These are phyloP conservation scores for Botrytis byssoidea DNA, from an alignment of 2,329 filamentous ascomycete genomes.

Conservation along the genomic window DNA sequence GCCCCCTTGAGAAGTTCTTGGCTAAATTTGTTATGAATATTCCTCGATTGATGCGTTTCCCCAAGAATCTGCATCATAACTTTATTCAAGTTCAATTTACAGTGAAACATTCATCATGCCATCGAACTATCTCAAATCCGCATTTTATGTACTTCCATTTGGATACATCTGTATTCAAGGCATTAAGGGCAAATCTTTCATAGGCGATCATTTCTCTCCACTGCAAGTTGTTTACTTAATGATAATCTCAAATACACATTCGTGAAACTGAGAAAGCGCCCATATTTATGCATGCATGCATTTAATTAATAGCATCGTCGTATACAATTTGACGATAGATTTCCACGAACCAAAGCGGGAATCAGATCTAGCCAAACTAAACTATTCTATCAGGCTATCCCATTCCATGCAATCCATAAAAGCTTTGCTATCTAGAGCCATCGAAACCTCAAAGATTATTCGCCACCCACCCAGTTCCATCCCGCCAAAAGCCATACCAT, in stretches of 20 bases:
- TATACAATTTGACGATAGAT: neutral
- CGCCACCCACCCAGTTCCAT: neutral
- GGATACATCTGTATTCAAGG: neutral
- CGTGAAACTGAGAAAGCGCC: neutral
- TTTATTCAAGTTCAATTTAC: neutral
- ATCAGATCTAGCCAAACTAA: neutral
- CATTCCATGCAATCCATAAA: neutral
- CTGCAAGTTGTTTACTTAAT: neutral
- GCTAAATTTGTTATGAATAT: fast-evolving
- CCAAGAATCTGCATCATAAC: neutral
- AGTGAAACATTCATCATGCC: no score
- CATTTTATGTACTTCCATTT: neutral
- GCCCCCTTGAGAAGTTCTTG: neutral
- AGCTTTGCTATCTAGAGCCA: neutral
- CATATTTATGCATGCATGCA: neutral
- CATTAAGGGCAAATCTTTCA: neutral
- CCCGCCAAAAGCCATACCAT: neutral
- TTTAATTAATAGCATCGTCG: neutral
- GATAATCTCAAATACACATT: neutral
- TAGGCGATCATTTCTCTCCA: neutral
- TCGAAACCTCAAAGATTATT: neutral
- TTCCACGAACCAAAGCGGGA: neutral
- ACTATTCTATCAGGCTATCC: neutral
- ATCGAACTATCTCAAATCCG: fast-evolving
- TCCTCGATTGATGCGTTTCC: neutral